A percentile compares a stretch with the other conserved stretches of the same genome.
phyloP scores from a whole-genome alignment of 345 rosid genomes.

The Anacardium occidentale region DNA sequence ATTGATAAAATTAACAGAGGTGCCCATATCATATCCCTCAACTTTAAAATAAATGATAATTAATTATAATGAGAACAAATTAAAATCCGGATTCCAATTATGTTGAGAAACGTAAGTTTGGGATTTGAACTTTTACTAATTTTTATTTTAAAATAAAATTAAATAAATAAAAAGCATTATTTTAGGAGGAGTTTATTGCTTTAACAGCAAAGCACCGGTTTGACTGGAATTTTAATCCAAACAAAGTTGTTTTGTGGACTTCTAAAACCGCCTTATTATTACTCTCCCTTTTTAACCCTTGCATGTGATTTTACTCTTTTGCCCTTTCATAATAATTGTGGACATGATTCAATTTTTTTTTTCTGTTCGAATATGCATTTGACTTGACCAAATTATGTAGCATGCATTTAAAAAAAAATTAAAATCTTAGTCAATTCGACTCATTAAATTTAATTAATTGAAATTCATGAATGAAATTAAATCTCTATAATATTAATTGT shows the following conservation, averaged over 20 bases:
- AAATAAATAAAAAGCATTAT: slow-evolving; percentile 17
- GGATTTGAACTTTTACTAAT: slow-evolving; percentile 24
- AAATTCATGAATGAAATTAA: too few relatives aligned
- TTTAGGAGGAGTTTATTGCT: slow-evolving; percentile 25
- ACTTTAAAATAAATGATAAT: neutral
- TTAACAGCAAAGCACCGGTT: slow-evolving; percentile 33
- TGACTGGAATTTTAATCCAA: slow-evolving; percentile 23
- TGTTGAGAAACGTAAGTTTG: slow-evolving; percentile 28
- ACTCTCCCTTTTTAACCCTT: neutral
- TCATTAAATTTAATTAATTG: too few relatives aligned
- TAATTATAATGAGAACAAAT: slow-evolving; percentile 9
- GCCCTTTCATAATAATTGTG: neutral
- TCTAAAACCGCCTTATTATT: neutral
- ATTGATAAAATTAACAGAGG: neutral
- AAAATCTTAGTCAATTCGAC: too few relatives aligned
- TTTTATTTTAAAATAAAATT: neutral
- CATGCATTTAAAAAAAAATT: too few relatives aligned
- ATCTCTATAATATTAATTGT: too few relatives aligned
- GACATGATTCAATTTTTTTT: too few relatives aligned
- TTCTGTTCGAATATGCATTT: too few relatives aligned
- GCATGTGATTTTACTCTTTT: neutral
- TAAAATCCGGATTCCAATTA: slow-evolving; percentile 17
- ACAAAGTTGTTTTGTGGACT: slow-evolving; percentile 10
- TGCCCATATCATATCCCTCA: neutral
- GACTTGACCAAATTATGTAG: too few relatives aligned